Base-by-base conservation (phyloP, 108 stramenopile species). In the Cyclotella distinguenda region DNA sequence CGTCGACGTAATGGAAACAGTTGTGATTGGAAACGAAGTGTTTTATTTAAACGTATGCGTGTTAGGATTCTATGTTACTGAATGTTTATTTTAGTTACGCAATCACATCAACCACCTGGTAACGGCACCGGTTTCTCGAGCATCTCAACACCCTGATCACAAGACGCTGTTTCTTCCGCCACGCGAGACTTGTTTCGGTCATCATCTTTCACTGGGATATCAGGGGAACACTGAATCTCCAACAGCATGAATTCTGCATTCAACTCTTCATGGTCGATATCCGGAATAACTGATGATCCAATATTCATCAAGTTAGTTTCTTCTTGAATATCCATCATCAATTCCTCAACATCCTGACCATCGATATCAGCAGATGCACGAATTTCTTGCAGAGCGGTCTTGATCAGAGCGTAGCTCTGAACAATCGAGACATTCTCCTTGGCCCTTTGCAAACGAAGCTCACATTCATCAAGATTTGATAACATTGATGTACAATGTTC, bases 381-480 rank as follows among this genome's bases (percentile, higher is more conserved):
- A 19, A 75, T 43, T 23, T 66, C 60, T 19, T 62, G 60, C 21
- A 75, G 21, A 32, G 74, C 74, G 12, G 21, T 40, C 60, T 66
- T 66, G 15, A 67, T 23, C 34, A 42, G 15, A 8, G 42, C 27
- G 43, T 50, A 67, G 32, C 58, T 75, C 35, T 67, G 45, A 1
- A 67, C 54, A 21, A 67, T n/a, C n/a, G 52, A 60, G 3, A 62
- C 60, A 32, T 75, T 66, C 7, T 25, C 51, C 34, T 61, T 60
- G 12, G 74, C 74, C 35, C 74, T 46, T 60, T 75, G 58, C 18
- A 75, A 43, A 6, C 60, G 60, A 28, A 75, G 59, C 45, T 75
- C 66, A 30, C 74, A 54, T 4, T 65, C 60, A 61, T 61, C 66
- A 8, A 75, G 66, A 23, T 75, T 75, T 21, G 42, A 43, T 4